These are phyloP conservation scores for Aureobasidium sp. DNA, from an alignment of 2,329 filamentous ascomycete genomes.

Conservation along the genomic window DNA sequence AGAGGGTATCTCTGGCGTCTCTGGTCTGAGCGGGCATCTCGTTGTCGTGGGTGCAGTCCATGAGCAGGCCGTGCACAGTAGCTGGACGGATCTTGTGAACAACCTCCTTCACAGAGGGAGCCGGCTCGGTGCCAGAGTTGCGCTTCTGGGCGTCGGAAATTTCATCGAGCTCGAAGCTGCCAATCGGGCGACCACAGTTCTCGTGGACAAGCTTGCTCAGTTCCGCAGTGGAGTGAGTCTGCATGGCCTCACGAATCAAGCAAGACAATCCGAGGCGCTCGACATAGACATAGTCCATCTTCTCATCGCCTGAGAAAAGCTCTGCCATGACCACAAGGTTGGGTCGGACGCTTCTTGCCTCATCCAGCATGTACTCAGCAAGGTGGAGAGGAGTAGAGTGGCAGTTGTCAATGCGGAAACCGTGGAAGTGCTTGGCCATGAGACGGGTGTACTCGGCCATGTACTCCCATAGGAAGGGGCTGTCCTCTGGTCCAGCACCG, in stretches of 20 bases:
- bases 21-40: constrained; percentile 93
- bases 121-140: constrained; percentile 30
- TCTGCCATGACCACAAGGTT: constrained; percentile 91
- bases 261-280: constrained; percentile 86
- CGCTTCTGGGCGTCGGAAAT: constrained; percentile 56
- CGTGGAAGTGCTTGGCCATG: constrained; percentile 90
- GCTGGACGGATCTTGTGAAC: constrained; percentile 78
- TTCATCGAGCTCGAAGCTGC: constrained; percentile 93
- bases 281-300: constrained; percentile 93
- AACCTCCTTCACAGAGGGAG: constrained; percentile 49
- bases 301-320: constrained; percentile 89
- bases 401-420: constrained; percentile 95
- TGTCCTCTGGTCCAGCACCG: constrained; percentile 71
- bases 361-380: constrained; percentile 88
- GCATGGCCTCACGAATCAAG: constrained; percentile 95
- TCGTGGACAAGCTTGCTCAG: constrained; percentile 87
- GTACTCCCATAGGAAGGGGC: constrained; percentile 88
- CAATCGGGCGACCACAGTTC: constrained; percentile 88
- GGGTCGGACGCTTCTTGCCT: constrained; percentile 80
- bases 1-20: constrained; percentile 85
- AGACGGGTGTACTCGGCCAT: constrained; percentile 90
- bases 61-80: constrained; percentile 88
- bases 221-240: constrained; percentile 92
- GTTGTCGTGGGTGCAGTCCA: constrained; percentile 99
- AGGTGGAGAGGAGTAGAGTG: constrained; percentile 94